Percentiles rank a stretch among this genome's conserved stretches.
phyloP scores from a whole-genome alignment of 495 filamentous ascomycete species.

The Penicillium maclennaniae region DNA sequence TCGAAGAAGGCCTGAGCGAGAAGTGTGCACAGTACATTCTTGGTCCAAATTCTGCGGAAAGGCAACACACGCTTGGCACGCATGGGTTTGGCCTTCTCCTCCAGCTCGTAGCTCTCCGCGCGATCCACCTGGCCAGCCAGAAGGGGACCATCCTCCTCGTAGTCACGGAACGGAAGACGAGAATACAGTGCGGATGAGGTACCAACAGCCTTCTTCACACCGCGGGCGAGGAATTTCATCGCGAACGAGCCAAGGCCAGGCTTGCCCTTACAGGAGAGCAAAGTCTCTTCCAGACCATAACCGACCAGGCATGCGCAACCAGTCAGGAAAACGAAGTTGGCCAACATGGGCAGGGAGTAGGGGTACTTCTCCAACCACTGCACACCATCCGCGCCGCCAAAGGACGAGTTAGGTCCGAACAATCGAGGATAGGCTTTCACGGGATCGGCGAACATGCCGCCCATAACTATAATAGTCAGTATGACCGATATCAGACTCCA shows the following conservation, averaged over 20 bases:
- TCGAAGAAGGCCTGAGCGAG: slow-evolving; percentile 66
- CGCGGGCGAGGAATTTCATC: slow-evolving; percentile 29
- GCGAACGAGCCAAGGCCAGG: slow-evolving; percentile 36
- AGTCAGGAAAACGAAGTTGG: slow-evolving; percentile 64
- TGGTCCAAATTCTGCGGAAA: slow-evolving; percentile 75
- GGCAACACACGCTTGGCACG: slow-evolving; percentile 46
- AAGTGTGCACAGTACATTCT: slow-evolving; percentile 68
- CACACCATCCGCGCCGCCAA: slow-evolving; percentile 52
- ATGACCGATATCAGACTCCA: background rate
- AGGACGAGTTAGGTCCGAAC: slow-evolving; percentile 55
- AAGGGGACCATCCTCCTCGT: slow-evolving; percentile 36
- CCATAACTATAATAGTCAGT: slow-evolving; percentile 46
- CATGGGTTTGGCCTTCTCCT: slow-evolving; percentile 34
- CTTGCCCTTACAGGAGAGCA: slow-evolving; percentile 44
- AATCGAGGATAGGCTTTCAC: slow-evolving; percentile 63
- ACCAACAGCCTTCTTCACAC: slow-evolving; percentile 25
- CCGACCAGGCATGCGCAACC: slow-evolving; percentile 53
- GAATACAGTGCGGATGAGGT: slow-evolving; percentile 37
- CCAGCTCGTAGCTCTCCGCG: slow-evolving; percentile 39
- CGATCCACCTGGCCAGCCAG: slow-evolving; percentile 23
- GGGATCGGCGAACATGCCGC: slow-evolving; percentile 71
- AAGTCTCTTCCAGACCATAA: slow-evolving; percentile 64
- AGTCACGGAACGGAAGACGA: slow-evolving; percentile 34
- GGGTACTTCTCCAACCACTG: slow-evolving; percentile 65
- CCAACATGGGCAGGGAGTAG: slow-evolving; percentile 71